Base-by-base conservation (phyloP, 2,329 filamentous ascomycete species). In the Orbilia ellipsospora region DNA sequence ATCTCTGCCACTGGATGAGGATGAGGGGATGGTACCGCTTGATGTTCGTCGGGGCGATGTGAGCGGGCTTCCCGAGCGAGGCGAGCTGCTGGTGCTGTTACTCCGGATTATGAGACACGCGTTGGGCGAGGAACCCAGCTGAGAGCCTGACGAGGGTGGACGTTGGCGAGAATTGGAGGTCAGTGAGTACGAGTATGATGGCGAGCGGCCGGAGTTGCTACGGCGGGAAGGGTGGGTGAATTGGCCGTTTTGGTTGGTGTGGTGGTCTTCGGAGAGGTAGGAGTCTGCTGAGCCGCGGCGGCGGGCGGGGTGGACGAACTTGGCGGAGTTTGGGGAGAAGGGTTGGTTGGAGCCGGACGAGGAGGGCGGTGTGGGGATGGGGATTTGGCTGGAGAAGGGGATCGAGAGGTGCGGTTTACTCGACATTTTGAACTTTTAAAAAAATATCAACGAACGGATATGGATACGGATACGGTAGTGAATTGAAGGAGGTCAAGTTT, bases 221-320 rank as follows among this genome's bases (percentile, higher is more conserved):
- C 31, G 31, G 1, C 31, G 31, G 31, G 31, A 36, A 18, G n/a
- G 48, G n/a, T 23, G 48, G 26, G 26, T 15, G 52, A 7, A n/a
- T 20, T 55, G 8, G 52, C 52, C 28, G 52, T 36, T 36, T 26
- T 15, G 7, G 52, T 4, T 31, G 52, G 20, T 18, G 52, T 16
- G 57, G 15, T 50, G 18, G 42, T 61, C 44, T 10, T 61, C 40
- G 57, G 57, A 50, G 57, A 65, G 55, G 52, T 74, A 74, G 7
- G 70, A 74, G 45, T 74, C 70, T 8, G 70, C 70, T 1, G 70
- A 74, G n/a, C 63, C 63, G 16, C 70, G 70, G 59, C 70, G 70
- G 12, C 70, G 70, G 20, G 70, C 70, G 6, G 70, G 70, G 52
- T 74, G 70, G 28, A 74, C 70, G 70, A 64, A 75, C 59, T 51